These are phyloP conservation scores for Syzygium aqueum DNA, from an alignment of 345 rosid species.

Conservation along the genomic window DNA sequence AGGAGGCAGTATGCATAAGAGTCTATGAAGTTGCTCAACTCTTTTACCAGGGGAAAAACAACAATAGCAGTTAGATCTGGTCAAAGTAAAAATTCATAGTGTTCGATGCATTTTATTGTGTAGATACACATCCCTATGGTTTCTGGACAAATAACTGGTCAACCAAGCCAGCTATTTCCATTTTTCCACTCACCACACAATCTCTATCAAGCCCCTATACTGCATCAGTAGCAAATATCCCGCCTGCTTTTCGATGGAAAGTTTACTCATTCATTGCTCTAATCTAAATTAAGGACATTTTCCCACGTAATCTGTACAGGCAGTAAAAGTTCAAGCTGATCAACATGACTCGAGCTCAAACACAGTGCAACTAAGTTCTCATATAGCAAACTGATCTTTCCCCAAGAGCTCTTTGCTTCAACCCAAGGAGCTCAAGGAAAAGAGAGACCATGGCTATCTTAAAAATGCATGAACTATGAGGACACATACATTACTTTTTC, in stretches of 20 bases:
- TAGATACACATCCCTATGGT: background rate
- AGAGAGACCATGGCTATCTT: background rate
- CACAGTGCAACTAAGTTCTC: background rate
- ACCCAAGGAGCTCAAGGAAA: background rate
- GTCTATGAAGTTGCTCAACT: background rate
- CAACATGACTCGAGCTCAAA: background rate
- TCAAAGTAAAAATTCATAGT: background rate
- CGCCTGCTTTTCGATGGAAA: background rate
- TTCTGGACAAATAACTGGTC: background rate
- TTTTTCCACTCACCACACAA: background rate
- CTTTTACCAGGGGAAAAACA: background rate
- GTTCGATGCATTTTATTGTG: background rate
- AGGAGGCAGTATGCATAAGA: background rate
- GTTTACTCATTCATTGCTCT: background rate
- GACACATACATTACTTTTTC: background rate
- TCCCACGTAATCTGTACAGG: background rate
- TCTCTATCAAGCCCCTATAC: background rate
- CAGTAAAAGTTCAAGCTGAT: background rate
- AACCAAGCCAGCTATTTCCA: background rate
- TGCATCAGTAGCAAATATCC: background rate
- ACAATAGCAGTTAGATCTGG: background rate
- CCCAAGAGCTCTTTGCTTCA: background rate
- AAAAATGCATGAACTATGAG: background rate
- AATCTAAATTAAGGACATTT: background rate
- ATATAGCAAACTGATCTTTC: background rate